phyloP scores from a whole-genome alignment of 2,329 filamentous ascomycete genomes.

The Colletotrichum melonis region DNA sequence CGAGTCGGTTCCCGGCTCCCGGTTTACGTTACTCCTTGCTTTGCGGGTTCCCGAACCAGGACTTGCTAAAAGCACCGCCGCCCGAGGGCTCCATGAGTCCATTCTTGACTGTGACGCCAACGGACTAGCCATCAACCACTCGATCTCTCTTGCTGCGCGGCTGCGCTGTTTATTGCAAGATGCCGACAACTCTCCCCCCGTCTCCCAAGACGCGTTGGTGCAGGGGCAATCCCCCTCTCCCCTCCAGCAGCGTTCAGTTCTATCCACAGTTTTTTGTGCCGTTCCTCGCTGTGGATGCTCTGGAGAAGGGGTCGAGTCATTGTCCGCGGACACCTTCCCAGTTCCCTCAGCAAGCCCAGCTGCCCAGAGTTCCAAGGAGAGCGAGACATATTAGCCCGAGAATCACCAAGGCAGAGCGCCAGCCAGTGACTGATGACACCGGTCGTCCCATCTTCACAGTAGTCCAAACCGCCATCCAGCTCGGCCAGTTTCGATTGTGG shows the following conservation, averaged over 20 bases:
- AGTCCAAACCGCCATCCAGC: slow-evolving; percentile 19
- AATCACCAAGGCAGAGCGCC: slow-evolving; percentile 10
- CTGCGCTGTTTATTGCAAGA: slow-evolving; percentile 10
- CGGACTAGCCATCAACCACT: slow-evolving; percentile 1
- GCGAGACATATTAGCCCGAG: slow-evolving; percentile 9
- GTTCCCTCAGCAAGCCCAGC: background rate
- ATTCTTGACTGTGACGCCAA: slow-evolving; percentile 26
- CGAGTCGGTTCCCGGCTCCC: slow-evolving; percentile 27
- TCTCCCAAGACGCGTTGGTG: slow-evolving; percentile 25
- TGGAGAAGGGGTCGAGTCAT: slow-evolving; percentile 31
- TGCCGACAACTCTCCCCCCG: background rate
- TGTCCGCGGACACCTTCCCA: slow-evolving; percentile 12
- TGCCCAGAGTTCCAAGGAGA: slow-evolving; percentile 1
- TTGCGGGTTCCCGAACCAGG: slow-evolving; percentile 12
- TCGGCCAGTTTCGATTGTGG: slow-evolving; percentile 7
- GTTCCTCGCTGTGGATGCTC: slow-evolving; percentile 30
- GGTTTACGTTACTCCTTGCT: slow-evolving; percentile 23
- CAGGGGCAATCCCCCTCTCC: slow-evolving; percentile 22
- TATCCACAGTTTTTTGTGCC: slow-evolving; percentile 1
- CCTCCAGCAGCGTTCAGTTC: background rate
- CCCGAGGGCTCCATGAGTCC: slow-evolving; percentile 11
- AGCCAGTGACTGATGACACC: background rate
- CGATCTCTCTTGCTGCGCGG: background rate
- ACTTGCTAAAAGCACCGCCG: background rate
- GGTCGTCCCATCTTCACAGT: slow-evolving; percentile 21